Conservation (phyloP, 108 stramenopile genomes). For the Discostella stelligeroides region DNA sequence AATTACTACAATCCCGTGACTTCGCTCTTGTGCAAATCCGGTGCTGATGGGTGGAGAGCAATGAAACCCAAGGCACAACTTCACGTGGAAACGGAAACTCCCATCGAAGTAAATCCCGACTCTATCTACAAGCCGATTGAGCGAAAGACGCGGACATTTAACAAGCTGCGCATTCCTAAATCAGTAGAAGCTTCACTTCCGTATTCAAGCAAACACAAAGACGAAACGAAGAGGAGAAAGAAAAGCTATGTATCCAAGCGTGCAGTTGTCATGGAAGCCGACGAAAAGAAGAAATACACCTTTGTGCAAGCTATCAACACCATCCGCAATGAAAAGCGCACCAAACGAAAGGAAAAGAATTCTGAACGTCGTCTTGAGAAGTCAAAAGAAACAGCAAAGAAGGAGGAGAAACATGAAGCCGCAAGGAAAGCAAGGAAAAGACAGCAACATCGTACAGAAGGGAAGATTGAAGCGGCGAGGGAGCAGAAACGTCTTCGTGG, state of each 20-base stretch:
- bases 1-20: slow-evolving; percentile 97
- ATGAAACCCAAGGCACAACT: slow-evolving; percentile 94
- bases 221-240: slow-evolving; percentile 64
- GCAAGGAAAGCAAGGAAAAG: slow-evolving; percentile 74
- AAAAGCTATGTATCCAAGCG: slow-evolving; percentile 85
- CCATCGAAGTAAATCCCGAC: slow-evolving; percentile 95
- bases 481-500: slow-evolving; percentile 61
- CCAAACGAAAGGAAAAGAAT: slow-evolving; percentile 72
- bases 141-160: slow-evolving; percentile 80
- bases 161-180: slow-evolving; percentile 85
- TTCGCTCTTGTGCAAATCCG: slow-evolving; percentile 68
- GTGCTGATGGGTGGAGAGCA: slow-evolving; percentile 76
- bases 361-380: slow-evolving; percentile 55
- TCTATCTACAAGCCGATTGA: slow-evolving; percentile 98
- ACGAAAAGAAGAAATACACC: slow-evolving; percentile 77
- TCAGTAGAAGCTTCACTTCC: slow-evolving; percentile 92
- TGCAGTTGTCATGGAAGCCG: slow-evolving; percentile 82
- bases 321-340: slow-evolving; percentile 85
- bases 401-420: slow-evolving; percentile 65
- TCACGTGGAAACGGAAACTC: slow-evolving; percentile 83
- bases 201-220: slow-evolving; percentile 93
- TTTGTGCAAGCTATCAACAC: slow-evolving; percentile 86
- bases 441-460: slow-evolving; percentile 78
- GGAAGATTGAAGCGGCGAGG: slow-evolving; percentile 71
- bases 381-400: slow-evolving; percentile 69